phyloP scores from a whole-genome alignment of 495 filamentous ascomycete species.

The Corynascus novoguineensis region DNA sequence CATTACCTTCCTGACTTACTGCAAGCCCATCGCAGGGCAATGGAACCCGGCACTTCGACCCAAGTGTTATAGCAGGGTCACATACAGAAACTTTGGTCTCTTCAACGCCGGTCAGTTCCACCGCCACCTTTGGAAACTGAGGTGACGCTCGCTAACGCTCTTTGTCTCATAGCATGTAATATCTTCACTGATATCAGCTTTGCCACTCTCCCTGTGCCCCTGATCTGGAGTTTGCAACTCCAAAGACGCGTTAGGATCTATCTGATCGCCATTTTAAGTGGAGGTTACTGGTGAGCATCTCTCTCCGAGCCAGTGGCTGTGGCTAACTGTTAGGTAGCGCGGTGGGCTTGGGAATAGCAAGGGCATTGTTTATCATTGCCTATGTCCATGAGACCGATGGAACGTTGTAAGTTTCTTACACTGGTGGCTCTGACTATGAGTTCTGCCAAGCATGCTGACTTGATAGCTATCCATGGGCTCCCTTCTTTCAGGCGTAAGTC shows the following conservation, averaged over 20 bases:
- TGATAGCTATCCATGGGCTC: constrained; percentile 18
- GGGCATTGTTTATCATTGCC: constrained; percentile 28
- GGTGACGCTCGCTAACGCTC: not conserved
- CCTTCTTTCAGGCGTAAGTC: constrained; percentile 32
- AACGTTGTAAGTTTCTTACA: constrained; percentile 19
- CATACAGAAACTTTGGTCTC: constrained; percentile 35
- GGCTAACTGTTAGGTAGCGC: constrained; percentile 17
- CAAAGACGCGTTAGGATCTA: constrained; percentile 36
- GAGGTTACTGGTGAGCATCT: constrained; percentile 37
- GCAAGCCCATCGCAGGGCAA: constrained; percentile 29
- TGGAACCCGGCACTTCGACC: constrained; percentile 27
- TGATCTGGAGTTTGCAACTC: constrained; percentile 43
- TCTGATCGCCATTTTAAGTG: constrained; percentile 39
- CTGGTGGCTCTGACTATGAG: not conserved
- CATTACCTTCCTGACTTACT: constrained; percentile 34
- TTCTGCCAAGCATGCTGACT: not conserved
- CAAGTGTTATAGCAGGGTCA: constrained; percentile 30
- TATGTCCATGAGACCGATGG: constrained; percentile 25
- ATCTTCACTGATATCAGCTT: constrained; percentile 45
- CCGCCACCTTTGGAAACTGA: not conserved
- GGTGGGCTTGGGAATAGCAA: constrained; percentile 28
- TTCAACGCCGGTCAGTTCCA: constrained; percentile 32
- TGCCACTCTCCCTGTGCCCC: constrained; percentile 40
- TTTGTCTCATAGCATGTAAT: constrained; percentile 32
- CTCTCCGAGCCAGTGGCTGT: not conserved